Conservation (phyloP, 2,329 filamentous ascomycete species). For the Fusarium chuoi region DNA sequence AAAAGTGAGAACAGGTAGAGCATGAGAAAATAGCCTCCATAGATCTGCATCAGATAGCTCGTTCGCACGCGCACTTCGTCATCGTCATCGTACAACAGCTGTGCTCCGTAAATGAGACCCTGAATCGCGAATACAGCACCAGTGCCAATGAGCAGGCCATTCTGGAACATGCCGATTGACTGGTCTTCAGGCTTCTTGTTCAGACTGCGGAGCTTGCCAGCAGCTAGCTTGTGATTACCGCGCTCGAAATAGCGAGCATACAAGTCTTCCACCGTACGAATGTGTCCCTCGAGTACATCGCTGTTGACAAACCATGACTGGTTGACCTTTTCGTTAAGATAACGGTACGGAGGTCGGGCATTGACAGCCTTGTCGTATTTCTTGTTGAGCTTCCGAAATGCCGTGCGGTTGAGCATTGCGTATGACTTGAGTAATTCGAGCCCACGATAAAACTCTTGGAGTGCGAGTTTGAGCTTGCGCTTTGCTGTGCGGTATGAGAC, state of each 20-base stretch:
- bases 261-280: constrained; percentile 85
- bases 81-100: constrained; percentile 64
- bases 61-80: constrained; percentile 62
- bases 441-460: constrained; percentile 93
- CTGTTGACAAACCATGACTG: constrained; percentile 92
- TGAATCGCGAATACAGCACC: constrained; percentile 74
- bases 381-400: constrained; percentile 97
- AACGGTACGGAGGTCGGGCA: constrained; percentile 79
- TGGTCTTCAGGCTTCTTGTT: constrained; percentile 66
- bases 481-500: constrained; percentile 90
- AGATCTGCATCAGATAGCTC: constrained; percentile 84
- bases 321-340: constrained; percentile 92
- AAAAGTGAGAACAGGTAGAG: constrained; percentile 86
- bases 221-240: constrained; percentile 91
- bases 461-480: constrained; percentile 86
- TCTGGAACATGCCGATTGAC: constrained; percentile 68
- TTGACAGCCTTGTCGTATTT: constrained; percentile 95
- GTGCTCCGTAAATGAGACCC: constrained; percentile 69
- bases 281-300: constrained; percentile 82
- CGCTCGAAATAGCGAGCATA: constrained; percentile 95
- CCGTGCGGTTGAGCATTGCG: constrained; percentile 87
- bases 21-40: constrained; percentile 90
- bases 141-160: constrained; percentile 73
- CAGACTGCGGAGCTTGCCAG: constrained; percentile 83
- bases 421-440: constrained; percentile 94